phyloP scores from a whole-genome alignment of 495 filamentous ascomycete species.

The Arthonia radiata region DNA sequence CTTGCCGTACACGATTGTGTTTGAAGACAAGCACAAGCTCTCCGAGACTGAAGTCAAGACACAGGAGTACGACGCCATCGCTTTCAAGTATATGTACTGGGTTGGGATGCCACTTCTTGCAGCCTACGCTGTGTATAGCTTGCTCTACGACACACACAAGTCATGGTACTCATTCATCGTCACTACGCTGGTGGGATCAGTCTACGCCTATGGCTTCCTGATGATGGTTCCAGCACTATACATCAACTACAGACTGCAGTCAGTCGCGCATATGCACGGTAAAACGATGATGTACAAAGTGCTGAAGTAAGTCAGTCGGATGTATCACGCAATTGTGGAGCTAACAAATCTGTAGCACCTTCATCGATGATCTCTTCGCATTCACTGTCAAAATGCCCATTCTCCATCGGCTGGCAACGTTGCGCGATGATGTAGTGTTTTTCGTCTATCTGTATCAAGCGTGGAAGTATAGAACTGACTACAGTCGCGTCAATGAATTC shows the following conservation, averaged over 20 bases:
- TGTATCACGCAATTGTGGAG: constrained; percentile 29
- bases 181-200: constrained; percentile 77
- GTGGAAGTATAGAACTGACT: constrained; percentile 82
- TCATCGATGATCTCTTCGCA: constrained; percentile 75
- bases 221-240: constrained; percentile 98
- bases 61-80: constrained; percentile 91
- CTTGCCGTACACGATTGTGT: constrained; percentile 60
- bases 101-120: constrained; percentile 67
- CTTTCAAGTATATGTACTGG: constrained; percentile 89
- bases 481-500: constrained; percentile 85
- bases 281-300: constrained; percentile 97
- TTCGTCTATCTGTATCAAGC: constrained; percentile 95
- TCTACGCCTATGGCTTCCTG: constrained; percentile 94
- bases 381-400: constrained; percentile 99
- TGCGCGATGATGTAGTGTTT: constrained; percentile 92
- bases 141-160: constrained; percentile 89
- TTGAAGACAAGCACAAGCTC: constrained; percentile 93
- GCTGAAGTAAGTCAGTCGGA: no score
- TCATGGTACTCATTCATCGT: constrained; percentile 91
- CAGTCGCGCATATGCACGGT: constrained; percentile 87
- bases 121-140: constrained; percentile 73
- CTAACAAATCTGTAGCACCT: constrained; percentile 22
- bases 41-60: constrained; percentile 91
- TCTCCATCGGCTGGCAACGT: constrained; percentile 77
- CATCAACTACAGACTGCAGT: constrained; percentile 87